A percentile compares a stretch with the other conserved stretches of the same genome.
phyloP scores from a whole-genome alignment of 225 moss, liverwort and hornwort genomes.

The Antitrichia curtipendula region DNA sequence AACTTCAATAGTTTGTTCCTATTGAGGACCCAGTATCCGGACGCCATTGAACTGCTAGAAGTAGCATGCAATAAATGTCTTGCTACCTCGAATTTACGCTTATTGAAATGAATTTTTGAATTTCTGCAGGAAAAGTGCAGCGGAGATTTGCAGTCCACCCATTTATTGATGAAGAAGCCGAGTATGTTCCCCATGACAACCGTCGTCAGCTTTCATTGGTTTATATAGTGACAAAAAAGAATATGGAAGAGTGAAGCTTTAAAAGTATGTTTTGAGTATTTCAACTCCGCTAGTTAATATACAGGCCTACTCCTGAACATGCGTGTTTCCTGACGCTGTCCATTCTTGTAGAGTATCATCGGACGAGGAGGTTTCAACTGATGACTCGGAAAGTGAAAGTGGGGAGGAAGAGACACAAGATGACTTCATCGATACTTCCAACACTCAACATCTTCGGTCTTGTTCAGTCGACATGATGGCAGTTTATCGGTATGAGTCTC shows the following conservation, averaged over 20 bases:
- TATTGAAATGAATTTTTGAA: not conserved
- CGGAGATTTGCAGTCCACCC: constrained; percentile 39
- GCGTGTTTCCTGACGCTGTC: not conserved
- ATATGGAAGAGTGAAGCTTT: not conserved
- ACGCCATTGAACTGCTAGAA: not conserved
- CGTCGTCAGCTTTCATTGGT: not conserved
- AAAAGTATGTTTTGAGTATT: not conserved
- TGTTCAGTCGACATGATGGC: constrained; percentile 64
- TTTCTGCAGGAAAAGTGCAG: constrained; percentile 35
- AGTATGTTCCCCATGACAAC: constrained; percentile 26
- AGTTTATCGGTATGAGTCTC: constrained; percentile 30
- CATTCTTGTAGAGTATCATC: constrained; percentile 51
- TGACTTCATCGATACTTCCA: constrained; percentile 57
- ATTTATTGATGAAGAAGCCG: constrained; percentile 91
- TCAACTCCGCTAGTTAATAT: not conserved
- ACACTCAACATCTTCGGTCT: constrained; percentile 34
- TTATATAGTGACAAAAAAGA: not conserved
- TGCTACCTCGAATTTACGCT: not conserved
- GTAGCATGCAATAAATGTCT: not conserved
- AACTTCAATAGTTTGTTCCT: not conserved
- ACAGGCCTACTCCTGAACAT: not conserved
- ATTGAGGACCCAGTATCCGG: not conserved
- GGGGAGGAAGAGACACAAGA: constrained; percentile 44
- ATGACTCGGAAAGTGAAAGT: constrained; percentile 36
- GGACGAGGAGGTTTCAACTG: constrained; percentile 53